These are phyloP conservation scores for Macrophomina tecta DNA, from an alignment of 2,329 filamentous ascomycete species.

Conservation along the genomic window DNA sequence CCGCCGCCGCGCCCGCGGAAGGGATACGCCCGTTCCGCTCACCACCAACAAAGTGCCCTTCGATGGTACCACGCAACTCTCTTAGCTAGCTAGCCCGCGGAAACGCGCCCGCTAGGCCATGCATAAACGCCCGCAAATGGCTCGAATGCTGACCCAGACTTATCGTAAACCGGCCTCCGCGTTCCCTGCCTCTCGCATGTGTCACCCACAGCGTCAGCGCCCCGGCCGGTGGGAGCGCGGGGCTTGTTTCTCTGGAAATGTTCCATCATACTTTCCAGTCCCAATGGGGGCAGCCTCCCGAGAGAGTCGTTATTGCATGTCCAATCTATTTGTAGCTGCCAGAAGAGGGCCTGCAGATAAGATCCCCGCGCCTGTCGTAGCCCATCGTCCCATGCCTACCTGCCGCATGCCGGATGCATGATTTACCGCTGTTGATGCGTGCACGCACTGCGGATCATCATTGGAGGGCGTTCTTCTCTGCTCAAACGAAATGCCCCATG, in stretches of 20 bases:
- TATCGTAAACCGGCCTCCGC: constrained; percentile 3
- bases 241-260: no score
- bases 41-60: not conserved
- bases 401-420: constrained; percentile 12
- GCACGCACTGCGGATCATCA: constrained; percentile 17
- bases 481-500: constrained; percentile 5
- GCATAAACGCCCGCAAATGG: not conserved
- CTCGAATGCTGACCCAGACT: not conserved
- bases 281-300: constrained; percentile 10
- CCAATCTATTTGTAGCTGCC: constrained; percentile 19
- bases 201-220: not conserved
- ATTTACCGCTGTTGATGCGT: constrained; percentile 10
- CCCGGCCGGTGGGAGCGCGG: no score
- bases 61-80: not conserved
- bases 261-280: not conserved
- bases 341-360: constrained; percentile 14
- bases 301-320: not conserved
- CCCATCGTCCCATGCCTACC: not conserved
- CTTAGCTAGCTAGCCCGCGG: not conserved
- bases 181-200: constrained; percentile 1
- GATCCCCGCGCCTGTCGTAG: not conserved
- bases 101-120: not conserved
- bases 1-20: not conserved
- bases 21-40: constrained; percentile 21
- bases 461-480: constrained; percentile 1